phyloP scores from a whole-genome alignment of 202 grass and related monocot species.

The Elaeis oleifera region DNA sequence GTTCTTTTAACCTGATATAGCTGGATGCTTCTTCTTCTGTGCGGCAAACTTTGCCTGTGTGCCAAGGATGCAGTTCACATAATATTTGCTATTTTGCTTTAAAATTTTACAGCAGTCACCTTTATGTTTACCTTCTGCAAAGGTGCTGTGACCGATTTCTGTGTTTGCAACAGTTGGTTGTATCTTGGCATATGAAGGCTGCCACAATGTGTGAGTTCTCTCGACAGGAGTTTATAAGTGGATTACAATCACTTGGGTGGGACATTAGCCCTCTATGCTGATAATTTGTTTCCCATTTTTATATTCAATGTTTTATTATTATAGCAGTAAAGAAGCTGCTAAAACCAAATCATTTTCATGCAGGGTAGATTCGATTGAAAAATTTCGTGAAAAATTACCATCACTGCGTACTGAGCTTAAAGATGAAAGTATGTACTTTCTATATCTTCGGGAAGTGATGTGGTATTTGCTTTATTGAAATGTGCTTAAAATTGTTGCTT shows the following conservation, averaged over 20 bases:
- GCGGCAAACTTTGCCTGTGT: too few relatives aligned
- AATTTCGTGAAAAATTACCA: slow-evolving; percentile 81
- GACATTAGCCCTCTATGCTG: neutral
- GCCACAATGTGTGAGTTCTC: slow-evolving; percentile 99
- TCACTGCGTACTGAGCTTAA: slow-evolving; percentile 79
- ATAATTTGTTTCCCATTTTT: neutral
- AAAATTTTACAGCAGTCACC: too few relatives aligned
- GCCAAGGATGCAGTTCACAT: neutral
- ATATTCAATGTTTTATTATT: neutral
- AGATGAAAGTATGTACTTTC: slow-evolving; percentile 63
- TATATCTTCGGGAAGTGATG: neutral
- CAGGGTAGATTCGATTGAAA: slow-evolving; percentile 91
- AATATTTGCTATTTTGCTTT: too few relatives aligned
- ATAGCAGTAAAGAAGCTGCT: slow-evolving; percentile 4
- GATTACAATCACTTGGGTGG: slow-evolving; percentile 87
- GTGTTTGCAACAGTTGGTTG: slow-evolving; percentile 72
- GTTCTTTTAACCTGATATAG: too few relatives aligned
- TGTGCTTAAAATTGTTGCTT: too few relatives aligned
- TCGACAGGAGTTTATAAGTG: slow-evolving; percentile 73
- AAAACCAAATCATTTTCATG: slow-evolving; percentile 28
- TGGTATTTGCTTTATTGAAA: too few relatives aligned
- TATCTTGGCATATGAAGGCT: slow-evolving; percentile 99
- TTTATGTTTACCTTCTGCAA: neutral
- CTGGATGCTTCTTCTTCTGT: too few relatives aligned
- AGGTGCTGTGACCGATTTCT: slow-evolving; percentile 16